Conservation (phyloP, 1,139 yeast genomes). For the Trichomonascaceae sp. region DNA sequence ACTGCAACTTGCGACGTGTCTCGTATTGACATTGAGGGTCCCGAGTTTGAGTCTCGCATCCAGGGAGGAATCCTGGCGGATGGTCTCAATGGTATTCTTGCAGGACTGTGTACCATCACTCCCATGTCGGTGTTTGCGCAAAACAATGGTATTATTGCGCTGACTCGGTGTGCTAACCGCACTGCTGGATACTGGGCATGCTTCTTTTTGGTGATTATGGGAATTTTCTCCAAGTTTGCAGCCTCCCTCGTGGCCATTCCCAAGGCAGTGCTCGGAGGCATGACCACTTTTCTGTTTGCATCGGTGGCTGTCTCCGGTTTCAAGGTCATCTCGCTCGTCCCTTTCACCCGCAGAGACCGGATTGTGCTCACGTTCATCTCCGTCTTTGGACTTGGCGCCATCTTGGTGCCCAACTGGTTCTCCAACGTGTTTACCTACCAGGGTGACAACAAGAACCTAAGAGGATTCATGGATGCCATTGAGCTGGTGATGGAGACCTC, state of each 20-base stretch:
- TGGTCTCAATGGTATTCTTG: constrained; percentile 52
- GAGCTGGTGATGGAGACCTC: constrained; percentile 78
- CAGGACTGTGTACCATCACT: constrained; percentile 53
- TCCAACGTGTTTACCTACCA: constrained; percentile 56
- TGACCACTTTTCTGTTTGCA: constrained; percentile 81
- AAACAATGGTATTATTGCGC: constrained; percentile 83
- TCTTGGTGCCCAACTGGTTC: constrained; percentile 70
- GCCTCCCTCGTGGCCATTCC: constrained; percentile 84
- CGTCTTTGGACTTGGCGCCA: constrained; percentile 68
- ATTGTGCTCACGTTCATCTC: constrained; percentile 67
- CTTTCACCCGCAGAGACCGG: constrained; percentile 79
- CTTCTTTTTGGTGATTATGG: constrained; percentile 70
- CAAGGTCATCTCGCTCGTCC: constrained; percentile 54
- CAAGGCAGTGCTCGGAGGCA: constrained; percentile 74
- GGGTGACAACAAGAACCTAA: constrained; percentile 49
- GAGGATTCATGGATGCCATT: constrained; percentile 71
- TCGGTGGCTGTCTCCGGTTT: constrained; percentile 86
- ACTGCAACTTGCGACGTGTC: constrained; percentile 90
- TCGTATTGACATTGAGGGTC: constrained; percentile 70
- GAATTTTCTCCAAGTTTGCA: constrained; percentile 76
- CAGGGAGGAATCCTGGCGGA: constrained; percentile 91
- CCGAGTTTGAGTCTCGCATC: constrained; percentile 62
- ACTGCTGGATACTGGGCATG: constrained; percentile 85
- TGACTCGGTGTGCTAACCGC: constrained; percentile 82
- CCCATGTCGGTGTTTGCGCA: constrained; percentile 88